Base-by-base conservation (phyloP, 441 rosid genomes). In the Pelargonium cotyledonis region DNA sequence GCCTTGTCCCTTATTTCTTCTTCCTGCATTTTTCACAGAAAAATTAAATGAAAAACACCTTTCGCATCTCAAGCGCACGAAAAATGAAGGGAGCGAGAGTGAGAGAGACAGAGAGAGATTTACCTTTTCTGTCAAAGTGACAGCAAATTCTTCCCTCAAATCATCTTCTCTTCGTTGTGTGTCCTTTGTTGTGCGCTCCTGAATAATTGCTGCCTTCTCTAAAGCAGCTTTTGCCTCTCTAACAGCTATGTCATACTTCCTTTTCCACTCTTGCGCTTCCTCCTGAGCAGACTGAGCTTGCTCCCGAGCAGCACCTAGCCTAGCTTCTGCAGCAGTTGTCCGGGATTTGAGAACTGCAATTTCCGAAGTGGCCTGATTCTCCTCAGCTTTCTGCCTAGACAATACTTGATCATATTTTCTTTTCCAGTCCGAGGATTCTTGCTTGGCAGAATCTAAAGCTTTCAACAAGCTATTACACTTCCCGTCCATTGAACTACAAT, bases 191-290 rank as follows among this genome's bases (percentile, higher is more conserved):
- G 85, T 65, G 21, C 97, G 89, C 64, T 92, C 95, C 79, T 92
- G 98, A 64, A 85, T 85, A 53, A 82, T 73, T 31, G 99, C 90
- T 70, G 97, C 99, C 82, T 95, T 95, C 89, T 89, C 97, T 38
- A 92, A 78, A 73, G 99, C 97, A 80, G 85, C 77, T 79, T 88
- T 92, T 51, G 97, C 95, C 73, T 95, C 98, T 80, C 94, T 84
- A 57, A 89, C 90, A 64, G 97, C 95, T 65, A 78, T 82, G 74
- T 89, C 98, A 72, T 86, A 95, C 83, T 92, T 95, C 73, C 98
- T 85, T 77, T 89, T 87, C 99, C 98, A 95, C 70, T 95, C 98
- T 65, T 81, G 84, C 2, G 98, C 92, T 79, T 90, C 98, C 80
- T 89, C 98, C 81, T 90, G 90, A 73, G 97, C 92, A 64, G 97